A percentile compares a stretch with the other conserved stretches of the same genome.
These are phyloP conservation scores for Groenewaldozyma salmanticensis DNA, from an alignment of 805 yeast genomes.

Conservation along the genomic window DNA sequence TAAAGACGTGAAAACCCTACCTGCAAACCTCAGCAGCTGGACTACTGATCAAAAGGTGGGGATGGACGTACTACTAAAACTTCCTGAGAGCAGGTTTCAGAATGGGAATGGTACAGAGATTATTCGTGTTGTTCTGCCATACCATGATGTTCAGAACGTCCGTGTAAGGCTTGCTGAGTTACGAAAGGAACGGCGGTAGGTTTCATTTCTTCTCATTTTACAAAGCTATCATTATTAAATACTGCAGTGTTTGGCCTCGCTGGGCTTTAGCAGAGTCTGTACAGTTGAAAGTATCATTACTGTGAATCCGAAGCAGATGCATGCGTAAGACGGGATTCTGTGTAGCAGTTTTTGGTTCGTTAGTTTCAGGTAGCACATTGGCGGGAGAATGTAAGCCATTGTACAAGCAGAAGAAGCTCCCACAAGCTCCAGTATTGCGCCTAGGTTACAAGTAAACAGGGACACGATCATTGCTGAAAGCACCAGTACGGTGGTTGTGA, in stretches of 20 bases:
- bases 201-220: constrained; percentile 1
- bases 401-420: constrained; percentile 91
- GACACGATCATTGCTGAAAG: constrained; percentile 66
- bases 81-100: background rate
- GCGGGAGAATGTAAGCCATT: constrained; percentile 89
- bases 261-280: constrained; percentile 51
- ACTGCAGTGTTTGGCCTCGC: constrained; percentile 42
- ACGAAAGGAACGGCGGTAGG: background rate
- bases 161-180: background rate
- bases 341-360: constrained; percentile 38
- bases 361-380: constrained; percentile 66
- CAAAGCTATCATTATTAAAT: constrained; percentile 5
- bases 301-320: constrained; percentile 60
- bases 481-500: constrained; percentile 57
- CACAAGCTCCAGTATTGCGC: constrained; percentile 78
- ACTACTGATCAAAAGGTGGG: background rate
- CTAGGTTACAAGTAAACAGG: constrained; percentile 74
- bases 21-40: background rate
- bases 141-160: background rate
- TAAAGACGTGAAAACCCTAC: background rate
- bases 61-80: no score
- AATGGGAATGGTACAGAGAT: background rate
- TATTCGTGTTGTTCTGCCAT: background rate
- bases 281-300: constrained; percentile 76
- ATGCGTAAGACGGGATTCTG: constrained; percentile 47